A percentile compares a stretch with the other conserved stretches of the same genome.
phyloP scores from a whole-genome alignment of 805 yeast genomes.

The Komagataella ulmi region DNA sequence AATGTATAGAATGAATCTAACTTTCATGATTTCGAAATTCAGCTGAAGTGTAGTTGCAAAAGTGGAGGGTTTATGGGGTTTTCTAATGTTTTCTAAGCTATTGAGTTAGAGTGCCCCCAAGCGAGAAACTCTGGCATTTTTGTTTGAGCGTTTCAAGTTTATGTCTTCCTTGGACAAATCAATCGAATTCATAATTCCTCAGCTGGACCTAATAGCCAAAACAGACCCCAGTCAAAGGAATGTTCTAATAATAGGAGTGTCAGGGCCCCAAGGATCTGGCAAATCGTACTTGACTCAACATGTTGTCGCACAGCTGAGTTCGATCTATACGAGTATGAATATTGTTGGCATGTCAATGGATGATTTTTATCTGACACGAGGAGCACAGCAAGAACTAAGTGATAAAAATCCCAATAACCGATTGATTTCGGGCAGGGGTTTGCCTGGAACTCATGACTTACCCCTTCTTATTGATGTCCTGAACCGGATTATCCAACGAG shows the following conservation, averaged over 20 bases:
- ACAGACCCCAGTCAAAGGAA: constrained; percentile 4
- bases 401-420: constrained; percentile 27
- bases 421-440: constrained; percentile 63
- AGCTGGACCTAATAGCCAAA: constrained; percentile 11
- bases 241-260: constrained; percentile 41
- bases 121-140: constrained; percentile 30
- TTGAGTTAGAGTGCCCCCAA: constrained; percentile 20
- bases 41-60: neutral
- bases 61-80: too few species aligned
- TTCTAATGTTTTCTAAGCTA: too few species aligned
- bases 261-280: constrained; percentile 77
- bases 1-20: neutral
- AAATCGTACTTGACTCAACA: constrained; percentile 43
- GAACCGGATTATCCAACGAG: constrained; percentile 11
- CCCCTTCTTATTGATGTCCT: constrained; percentile 25
- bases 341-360: constrained; percentile 60
- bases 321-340: constrained; percentile 20
- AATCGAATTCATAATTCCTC: constrained; percentile 15
- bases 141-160: neutral
- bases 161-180: constrained; percentile 8
- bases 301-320: constrained; percentile 20
- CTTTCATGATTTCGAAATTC: neutral
- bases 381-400: constrained; percentile 40
- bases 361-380: constrained; percentile 67
- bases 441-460: constrained; percentile 91